Evolutionary conservation across 1,139 yeast genomes (phyloP).

Genomic region (Pichia sp.): DNA sequence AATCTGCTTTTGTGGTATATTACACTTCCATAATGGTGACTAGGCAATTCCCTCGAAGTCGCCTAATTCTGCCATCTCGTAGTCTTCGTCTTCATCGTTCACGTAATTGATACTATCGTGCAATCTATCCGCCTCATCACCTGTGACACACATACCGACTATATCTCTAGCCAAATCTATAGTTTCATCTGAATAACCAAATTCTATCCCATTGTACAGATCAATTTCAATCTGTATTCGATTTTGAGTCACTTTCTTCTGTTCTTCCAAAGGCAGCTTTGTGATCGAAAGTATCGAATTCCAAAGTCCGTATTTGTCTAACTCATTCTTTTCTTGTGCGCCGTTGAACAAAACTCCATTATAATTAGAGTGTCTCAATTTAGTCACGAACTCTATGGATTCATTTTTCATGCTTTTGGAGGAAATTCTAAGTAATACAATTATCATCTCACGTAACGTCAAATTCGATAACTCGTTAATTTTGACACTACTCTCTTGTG

Average conservation of each 20-base stretch:
- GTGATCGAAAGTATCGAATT: conserved; percentile 10
- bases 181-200: conserved; percentile 57
- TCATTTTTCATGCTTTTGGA: conserved; percentile 27
- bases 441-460: conserved; percentile 28
- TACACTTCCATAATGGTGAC: neutral
- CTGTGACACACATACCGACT: conserved; percentile 62
- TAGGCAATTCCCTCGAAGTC: neutral
- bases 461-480: conserved; percentile 24
- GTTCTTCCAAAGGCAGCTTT: conserved; percentile 2
- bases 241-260: conserved; percentile 30
- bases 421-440: conserved; percentile 28
- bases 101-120: conserved; percentile 58
- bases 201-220: conserved; percentile 55
- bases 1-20: conserved; percentile 1
- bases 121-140: conserved; percentile 75
- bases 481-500: conserved; percentile 23
- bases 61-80: conserved; percentile 3
- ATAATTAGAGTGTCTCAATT: conserved; percentile 20
- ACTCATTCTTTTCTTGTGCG: conserved; percentile 19
- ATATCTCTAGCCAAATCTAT: conserved; percentile 70
- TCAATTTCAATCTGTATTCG: conserved; percentile 23
- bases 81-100: conserved; percentile 22
- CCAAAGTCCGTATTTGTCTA: conserved; percentile 20
- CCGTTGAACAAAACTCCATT: conserved; percentile 23
- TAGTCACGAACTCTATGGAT: conserved; percentile 23